These are phyloP conservation scores for Lactarius hengduanensis DNA, from an alignment of 768 basidiomycete species.

Conservation along the genomic window DNA sequence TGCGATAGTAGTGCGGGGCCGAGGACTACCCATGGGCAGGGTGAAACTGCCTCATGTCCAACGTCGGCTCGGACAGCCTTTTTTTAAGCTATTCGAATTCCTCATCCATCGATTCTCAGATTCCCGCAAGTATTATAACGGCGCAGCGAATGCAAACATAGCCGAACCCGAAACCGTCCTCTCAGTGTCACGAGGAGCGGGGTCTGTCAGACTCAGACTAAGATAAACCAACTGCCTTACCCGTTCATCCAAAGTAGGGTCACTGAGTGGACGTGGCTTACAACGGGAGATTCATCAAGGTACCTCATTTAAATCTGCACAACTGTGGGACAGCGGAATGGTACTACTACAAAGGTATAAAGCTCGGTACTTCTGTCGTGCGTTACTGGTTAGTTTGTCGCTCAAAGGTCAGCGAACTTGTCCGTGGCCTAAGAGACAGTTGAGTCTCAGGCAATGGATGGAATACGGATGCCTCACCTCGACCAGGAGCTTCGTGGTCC, in stretches of 20 bases:
- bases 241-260: neutral
- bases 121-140: no score
- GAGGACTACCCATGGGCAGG: neutral
- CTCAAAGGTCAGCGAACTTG: slow-evolving; percentile 42
- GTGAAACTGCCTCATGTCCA: neutral
- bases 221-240: neutral
- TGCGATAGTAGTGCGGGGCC: neutral
- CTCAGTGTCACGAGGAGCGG: no score
- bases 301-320: neutral
- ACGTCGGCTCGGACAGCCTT: no score
- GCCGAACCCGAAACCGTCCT: no score
- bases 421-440: slow-evolving; percentile 42
- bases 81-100: neutral
- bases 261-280: neutral
- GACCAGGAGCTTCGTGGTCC: slow-evolving; percentile 66
- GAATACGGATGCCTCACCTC: slow-evolving; percentile 47
- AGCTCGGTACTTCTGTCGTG: neutral
- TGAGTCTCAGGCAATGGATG: neutral
- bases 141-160: no score
- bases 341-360: slow-evolving; percentile 10
- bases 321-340: neutral
- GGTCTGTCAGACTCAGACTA: no score
- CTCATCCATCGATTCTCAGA: no score
- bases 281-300: neutral
- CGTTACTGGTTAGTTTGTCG: neutral